A percentile compares a stretch with the other conserved stretches of the same genome.
These are phyloP conservation scores for Phellopilus nigrolimitatus DNA, from an alignment of 1,284 basidiomycete species.

Conservation along the genomic window DNA sequence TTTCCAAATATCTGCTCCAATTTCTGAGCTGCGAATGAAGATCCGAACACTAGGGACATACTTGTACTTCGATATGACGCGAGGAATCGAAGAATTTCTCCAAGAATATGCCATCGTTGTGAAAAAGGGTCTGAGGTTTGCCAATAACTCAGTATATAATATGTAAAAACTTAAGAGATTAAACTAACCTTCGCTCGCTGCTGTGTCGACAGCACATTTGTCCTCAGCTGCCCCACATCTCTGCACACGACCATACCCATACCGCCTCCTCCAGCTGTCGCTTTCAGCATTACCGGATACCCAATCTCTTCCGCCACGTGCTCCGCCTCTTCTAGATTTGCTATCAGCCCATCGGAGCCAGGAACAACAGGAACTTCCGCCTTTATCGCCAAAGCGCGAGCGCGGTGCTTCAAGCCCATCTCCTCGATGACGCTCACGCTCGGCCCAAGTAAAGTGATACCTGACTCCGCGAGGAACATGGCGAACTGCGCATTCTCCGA, in stretches of 20 bases:
- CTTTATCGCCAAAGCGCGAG: conserved; percentile 43
- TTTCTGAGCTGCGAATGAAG: no score
- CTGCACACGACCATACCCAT: conserved; percentile 63
- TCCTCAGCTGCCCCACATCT: conserved; percentile 36
- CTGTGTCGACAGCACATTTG: conserved; percentile 35
- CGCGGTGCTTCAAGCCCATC: conserved; percentile 65
- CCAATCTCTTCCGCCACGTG: conserved; percentile 40
- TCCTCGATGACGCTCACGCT: conserved; percentile 43
- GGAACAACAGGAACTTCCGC: conserved; percentile 53
- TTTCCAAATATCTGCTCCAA: conserved; percentile 57
- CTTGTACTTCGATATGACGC: conserved; percentile 67
- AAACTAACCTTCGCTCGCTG: conserved; percentile 43
- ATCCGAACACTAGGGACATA: conserved; percentile 23
- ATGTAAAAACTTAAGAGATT: background rate
- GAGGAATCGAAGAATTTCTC: conserved; percentile 56
- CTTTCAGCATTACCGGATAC: conserved; percentile 66
- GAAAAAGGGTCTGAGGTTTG: conserved; percentile 32
- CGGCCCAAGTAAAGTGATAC: conserved; percentile 61
- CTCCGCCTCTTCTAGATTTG: conserved; percentile 40
- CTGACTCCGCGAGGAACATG: conserved; percentile 40
- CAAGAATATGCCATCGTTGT: conserved; percentile 52
- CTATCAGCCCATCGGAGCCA: conserved; percentile 47
- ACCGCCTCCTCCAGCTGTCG: conserved; percentile 68
- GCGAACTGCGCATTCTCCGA: conserved; percentile 63
- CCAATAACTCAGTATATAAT: background rate